Base-by-base conservation (phyloP, 768 basidiomycete genomes). In the Mycena rosella region DNA sequence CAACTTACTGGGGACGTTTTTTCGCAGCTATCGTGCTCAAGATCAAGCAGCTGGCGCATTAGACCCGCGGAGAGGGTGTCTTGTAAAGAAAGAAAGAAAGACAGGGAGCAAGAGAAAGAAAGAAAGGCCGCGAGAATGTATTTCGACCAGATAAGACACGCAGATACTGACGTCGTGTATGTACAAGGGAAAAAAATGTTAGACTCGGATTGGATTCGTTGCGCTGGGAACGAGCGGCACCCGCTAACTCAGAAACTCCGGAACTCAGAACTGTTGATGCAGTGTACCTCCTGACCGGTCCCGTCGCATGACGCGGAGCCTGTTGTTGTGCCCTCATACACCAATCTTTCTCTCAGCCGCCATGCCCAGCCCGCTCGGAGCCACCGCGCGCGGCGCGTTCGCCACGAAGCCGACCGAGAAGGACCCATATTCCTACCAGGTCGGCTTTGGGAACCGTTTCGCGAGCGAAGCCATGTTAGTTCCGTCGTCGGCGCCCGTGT, bases 381-480 rank as follows among this genome's bases (percentile, higher is more conserved):
- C 84, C 8, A 80, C 85, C 42, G 85, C 85, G 29, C 77, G 76
- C 63, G 67, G 75, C 15, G 69, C 83, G 1, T 85, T 82, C 66
- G 63, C 78, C 9, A 83, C 83, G 6, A 63, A 66, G 22, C 74
- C 85, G 7, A 73, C 77, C 15, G 78, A 82, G 49, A 76, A 81
- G 51, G 88, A 89, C 63, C 88, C 88, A 0, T 88, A 89, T 74
- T 71, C 71, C 24, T 89, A 90, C 71, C 87, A 88, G 71, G 82
- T 85, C 6, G 87, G 88, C 8, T 89, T 89, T 60, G 88, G 87
- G 4, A 88, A 88, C 63, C 78, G 80, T 11, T 89, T 89, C 69
- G 86, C 84, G 10, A 84, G 82, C 66, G 87, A 89, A 66, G 86
- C 87, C 7, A 76, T 89, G 87, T 87, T 65, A 58, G 86, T 79